Conservation (phyloP, 257 asterid species). For the Henckelia pumila region DNA sequence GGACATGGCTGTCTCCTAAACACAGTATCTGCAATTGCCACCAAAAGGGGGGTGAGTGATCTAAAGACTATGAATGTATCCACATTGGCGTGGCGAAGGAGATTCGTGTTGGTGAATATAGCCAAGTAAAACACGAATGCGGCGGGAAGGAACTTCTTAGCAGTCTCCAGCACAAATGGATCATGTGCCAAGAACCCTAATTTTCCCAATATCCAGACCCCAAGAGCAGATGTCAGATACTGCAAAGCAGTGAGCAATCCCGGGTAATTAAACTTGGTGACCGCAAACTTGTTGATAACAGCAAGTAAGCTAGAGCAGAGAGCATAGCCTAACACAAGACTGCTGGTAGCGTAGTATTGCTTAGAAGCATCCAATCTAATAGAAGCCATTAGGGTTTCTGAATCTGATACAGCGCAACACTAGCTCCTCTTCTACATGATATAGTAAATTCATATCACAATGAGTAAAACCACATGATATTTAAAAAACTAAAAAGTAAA, state of each 20-base stretch:
- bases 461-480: too few species aligned
- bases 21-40: conserved; percentile 83
- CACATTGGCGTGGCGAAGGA: conserved; percentile 93
- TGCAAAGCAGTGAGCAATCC: conserved; percentile 91
- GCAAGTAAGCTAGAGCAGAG: conserved; percentile 92
- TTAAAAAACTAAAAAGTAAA: too few species aligned
- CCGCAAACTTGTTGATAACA: conserved; percentile 87
- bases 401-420: conserved; percentile 2
- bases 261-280: conserved; percentile 85
- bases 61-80: conserved; percentile 92
- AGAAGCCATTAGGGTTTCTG: conserved; percentile 38
- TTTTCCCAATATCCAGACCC: conserved; percentile 86
- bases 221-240: conserved; percentile 77
- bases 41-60: conserved; percentile 79
- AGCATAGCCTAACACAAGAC: conserved; percentile 86
- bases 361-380: conserved; percentile 50
- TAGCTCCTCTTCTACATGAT: too few species aligned
- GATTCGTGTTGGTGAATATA: conserved; percentile 87
- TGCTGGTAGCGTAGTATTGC: conserved; percentile 73
- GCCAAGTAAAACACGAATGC: conserved; percentile 85
- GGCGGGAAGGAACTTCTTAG: conserved; percentile 91
- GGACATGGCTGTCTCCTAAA: conserved; percentile 86
- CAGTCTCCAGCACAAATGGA: conserved; percentile 62
- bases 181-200: conserved; percentile 79
- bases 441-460: too few species aligned